Percentiles rank a stretch among this genome's conserved stretches.
Evolutionary conservation across 768 basidiomycete species (phyloP).

Genomic region (Filobasidium floriforme): DNA sequence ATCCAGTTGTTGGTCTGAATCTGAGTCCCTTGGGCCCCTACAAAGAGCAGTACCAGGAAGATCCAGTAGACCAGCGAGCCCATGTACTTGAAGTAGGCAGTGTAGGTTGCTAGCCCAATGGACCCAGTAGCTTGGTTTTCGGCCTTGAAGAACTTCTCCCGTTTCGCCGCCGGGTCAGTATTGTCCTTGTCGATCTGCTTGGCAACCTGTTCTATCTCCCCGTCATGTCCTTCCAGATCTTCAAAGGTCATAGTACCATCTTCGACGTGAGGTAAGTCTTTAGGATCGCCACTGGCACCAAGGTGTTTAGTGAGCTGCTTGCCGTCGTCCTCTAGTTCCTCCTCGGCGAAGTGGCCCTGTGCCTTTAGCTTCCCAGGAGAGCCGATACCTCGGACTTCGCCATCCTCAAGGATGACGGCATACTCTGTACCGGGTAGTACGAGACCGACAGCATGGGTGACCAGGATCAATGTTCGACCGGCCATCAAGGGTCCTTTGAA

Average conservation of each 20-base stretch:
- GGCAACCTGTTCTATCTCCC: slow-evolving; percentile 15
- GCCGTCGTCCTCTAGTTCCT: slow-evolving; percentile 25
- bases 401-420: slow-evolving; percentile 38
- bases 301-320: slow-evolving; percentile 16
- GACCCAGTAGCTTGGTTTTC: slow-evolving; percentile 35
- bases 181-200: slow-evolving; percentile 33
- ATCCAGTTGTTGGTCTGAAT: slow-evolving; percentile 42
- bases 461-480: slow-evolving; percentile 38
- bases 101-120: slow-evolving; percentile 34
- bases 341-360: slow-evolving; percentile 30
- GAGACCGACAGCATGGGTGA: slow-evolving; percentile 43
- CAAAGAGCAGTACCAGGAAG: slow-evolving; percentile 32
- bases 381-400: slow-evolving; percentile 32
- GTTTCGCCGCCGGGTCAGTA: slow-evolving; percentile 20
- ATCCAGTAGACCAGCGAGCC: slow-evolving; percentile 37
- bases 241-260: slow-evolving; percentile 27
- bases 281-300: not conserved
- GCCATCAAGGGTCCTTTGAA: slow-evolving; percentile 38
- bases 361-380: slow-evolving; percentile 30
- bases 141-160: slow-evolving; percentile 32
- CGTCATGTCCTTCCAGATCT: slow-evolving; percentile 25
- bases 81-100: slow-evolving; percentile 36
- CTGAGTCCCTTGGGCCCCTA: slow-evolving; percentile 38
- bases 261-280: not conserved
- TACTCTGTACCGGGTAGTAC: slow-evolving; percentile 38